phyloP scores from a whole-genome alignment of 495 filamentous ascomycete genomes.

The Penicillium pulvis region DNA sequence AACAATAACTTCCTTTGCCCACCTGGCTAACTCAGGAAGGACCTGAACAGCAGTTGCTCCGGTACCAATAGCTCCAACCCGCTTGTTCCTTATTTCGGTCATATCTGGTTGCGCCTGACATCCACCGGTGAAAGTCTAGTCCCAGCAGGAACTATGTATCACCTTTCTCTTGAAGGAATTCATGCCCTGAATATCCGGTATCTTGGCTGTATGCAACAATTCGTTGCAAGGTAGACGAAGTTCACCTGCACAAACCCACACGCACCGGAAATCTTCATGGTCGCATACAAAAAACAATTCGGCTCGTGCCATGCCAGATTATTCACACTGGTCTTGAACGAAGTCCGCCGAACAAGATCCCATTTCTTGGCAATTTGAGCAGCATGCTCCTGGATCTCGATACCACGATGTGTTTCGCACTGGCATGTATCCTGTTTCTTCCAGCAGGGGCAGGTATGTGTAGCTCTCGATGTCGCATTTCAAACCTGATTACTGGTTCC shows the following conservation, averaged over 20 bases:
- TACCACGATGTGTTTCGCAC: not conserved
- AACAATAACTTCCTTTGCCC: not conserved
- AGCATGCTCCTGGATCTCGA: not conserved
- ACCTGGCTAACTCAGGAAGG: not conserved
- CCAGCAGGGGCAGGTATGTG: not conserved
- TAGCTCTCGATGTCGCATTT: not conserved
- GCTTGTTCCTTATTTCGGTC: not conserved
- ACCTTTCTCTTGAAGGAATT: not conserved
- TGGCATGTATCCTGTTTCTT: not conserved
- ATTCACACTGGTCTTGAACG: not conserved
- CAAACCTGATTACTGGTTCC: not conserved
- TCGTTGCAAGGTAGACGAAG: not conserved
- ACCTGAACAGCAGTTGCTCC: not conserved
- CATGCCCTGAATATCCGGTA: not conserved
- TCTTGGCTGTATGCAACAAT: not conserved
- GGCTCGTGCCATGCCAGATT: not conserved
- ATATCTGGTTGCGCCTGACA: not conserved
- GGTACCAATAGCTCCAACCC: not conserved
- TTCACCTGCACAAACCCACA: not conserved
- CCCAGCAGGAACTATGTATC: not conserved
- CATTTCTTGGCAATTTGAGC: not conserved
- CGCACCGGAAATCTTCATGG: not conserved
- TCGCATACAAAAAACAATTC: not conserved
- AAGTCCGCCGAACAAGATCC: not conserved
- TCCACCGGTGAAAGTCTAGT: not conserved